Percentiles rank a stretch among this genome's conserved stretches.
Evolutionary conservation across 2,329 filamentous ascomycete genomes (phyloP).

Genomic region (Alternaria sp.): DNA sequence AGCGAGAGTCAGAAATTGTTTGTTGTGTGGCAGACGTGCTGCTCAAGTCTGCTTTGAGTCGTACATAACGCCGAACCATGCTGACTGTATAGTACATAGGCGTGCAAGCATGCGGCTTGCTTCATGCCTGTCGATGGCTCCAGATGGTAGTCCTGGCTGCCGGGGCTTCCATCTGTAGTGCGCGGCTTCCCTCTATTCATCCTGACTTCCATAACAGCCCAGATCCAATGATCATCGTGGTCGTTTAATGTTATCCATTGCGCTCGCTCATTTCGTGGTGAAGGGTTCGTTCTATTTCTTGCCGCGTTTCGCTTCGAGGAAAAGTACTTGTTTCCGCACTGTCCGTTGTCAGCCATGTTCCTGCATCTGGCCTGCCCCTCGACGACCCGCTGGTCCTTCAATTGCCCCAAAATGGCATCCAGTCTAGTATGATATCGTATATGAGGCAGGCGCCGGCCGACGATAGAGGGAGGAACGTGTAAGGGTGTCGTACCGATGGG

Average conservation of each 20-base stretch:
- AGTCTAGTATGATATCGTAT: not conserved
- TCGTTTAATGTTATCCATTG: not conserved
- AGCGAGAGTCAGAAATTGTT: not conserved
- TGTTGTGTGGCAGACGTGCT: not conserved
- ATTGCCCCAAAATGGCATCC: not conserved
- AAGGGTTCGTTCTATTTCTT: slow-evolving; percentile 51
- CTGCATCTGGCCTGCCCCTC: not conserved
- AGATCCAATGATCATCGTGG: not conserved
- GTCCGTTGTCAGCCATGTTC: slow-evolving; percentile 25
- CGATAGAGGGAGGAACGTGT: not conserved
- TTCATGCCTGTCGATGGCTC: not conserved
- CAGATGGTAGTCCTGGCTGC: not conserved
- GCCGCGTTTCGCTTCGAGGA: slow-evolving; percentile 89
- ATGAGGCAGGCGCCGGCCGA: not conserved
- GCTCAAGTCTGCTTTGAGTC: not conserved
- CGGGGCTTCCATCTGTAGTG: not conserved
- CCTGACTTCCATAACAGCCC: not conserved
- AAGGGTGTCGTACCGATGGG: slow-evolving; percentile 74
- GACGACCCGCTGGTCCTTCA: not conserved
- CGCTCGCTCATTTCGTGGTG: not conserved
- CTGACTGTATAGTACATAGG: slow-evolving; percentile 37
- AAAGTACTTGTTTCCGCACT: slow-evolving; percentile 96
- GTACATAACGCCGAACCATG: slow-evolving; percentile 37
- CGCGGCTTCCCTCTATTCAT: not conserved
- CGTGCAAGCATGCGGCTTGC: slow-evolving; percentile 16